Evolutionary conservation across 2,329 filamentous ascomycete genomes (phyloP), one percentile per base, ranked within the genome.

Genomic region (Colletotrichum neosansevieriae): DNA sequence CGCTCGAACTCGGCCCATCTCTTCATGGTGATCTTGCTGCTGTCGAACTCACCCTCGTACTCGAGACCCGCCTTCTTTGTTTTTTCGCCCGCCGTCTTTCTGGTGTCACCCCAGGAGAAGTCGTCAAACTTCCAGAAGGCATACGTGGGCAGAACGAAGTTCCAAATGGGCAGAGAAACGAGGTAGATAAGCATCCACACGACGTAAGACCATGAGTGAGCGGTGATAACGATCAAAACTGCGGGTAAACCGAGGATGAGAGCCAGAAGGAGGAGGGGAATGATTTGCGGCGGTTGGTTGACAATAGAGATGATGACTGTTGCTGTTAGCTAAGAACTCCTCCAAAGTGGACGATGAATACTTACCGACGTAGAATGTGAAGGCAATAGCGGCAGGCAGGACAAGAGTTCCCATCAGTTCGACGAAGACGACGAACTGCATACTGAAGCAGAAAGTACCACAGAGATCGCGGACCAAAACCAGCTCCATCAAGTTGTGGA

Each of bases 121-220:
- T 99, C 96, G 79, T 99, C 96, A 78, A 99, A 99, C 83, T 99
- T 98, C 96, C 96, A 99, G 85, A 95, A 99, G 3, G 96, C 92
- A 78, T 99, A 99, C 7, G 89, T 89, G 0, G 96, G 96, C 9
- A 99, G 89, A 42, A 99, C 86, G 78, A 99, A 97, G 81, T 99
- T 99, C 96, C 96, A 99, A 66, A 99, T 88, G 0, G 97, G 97
- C 1, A 99, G 89, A 1, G 96, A 97, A 51, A 94, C 61, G 17
- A 99, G 88, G 79, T 99, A 99, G 79, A 98, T 96, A 49, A 96
- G 78, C 96, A 99, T 98, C 96, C 96, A 99, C 49, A 92, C 81
- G 47, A 99, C 91, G 76, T 99, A 99, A 1, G 93, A 92, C 87
- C 91, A 91, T 44, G 94, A 93, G 80, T 98, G 94, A 10, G 97